phyloP scores from a whole-genome alignment of 805 yeast species.

The Torulaspora maleeae region DNA sequence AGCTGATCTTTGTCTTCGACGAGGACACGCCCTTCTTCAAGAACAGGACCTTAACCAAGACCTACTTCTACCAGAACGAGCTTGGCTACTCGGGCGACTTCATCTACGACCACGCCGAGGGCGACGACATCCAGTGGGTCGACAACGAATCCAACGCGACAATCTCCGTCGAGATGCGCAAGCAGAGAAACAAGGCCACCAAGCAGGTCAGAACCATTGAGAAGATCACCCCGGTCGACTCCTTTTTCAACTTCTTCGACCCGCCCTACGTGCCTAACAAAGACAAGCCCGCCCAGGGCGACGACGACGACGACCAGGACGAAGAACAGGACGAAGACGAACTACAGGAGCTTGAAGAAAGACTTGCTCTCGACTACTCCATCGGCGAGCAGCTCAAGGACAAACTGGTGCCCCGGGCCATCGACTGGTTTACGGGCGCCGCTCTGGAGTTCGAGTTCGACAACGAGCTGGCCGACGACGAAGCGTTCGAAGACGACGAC shows the following conservation, averaged over 20 bases:
- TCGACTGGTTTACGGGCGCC: conserved; percentile 98
- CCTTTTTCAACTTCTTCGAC: conserved; percentile 91
- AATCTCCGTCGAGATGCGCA: conserved; percentile 82
- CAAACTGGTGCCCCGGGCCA: conserved; percentile 90
- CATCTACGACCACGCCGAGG: conserved; percentile 95
- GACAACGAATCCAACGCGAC: conserved; percentile 80
- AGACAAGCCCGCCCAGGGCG: conserved; percentile 38
- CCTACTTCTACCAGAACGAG: conserved; percentile 91
- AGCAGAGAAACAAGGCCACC: conserved; percentile 94
- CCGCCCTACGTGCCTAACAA: conserved; percentile 73
- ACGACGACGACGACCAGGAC: conserved; percentile 51
- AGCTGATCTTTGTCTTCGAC: conserved; percentile 73
- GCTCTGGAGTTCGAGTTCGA: conserved; percentile 74
- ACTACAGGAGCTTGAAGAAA: conserved; percentile 71
- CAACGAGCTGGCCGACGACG: conserved; percentile 59
- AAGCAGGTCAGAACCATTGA: conserved; percentile 95
- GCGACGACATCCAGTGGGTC: conserved; percentile 74
- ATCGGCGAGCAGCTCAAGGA: conserved; percentile 96
- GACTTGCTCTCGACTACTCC: conserved; percentile 88
- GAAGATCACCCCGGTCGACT: conserved; percentile 88
- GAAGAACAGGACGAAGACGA: conserved; percentile 48
- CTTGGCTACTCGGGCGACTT: conserved; percentile 93
- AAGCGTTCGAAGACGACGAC: conserved; percentile 55
- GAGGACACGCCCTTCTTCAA: conserved; percentile 69
- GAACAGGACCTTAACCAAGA: conserved; percentile 68